Evolutionary conservation across 2,329 filamentous ascomycete genomes (phyloP).

Genomic region (Dothideomycetes sp.): DNA sequence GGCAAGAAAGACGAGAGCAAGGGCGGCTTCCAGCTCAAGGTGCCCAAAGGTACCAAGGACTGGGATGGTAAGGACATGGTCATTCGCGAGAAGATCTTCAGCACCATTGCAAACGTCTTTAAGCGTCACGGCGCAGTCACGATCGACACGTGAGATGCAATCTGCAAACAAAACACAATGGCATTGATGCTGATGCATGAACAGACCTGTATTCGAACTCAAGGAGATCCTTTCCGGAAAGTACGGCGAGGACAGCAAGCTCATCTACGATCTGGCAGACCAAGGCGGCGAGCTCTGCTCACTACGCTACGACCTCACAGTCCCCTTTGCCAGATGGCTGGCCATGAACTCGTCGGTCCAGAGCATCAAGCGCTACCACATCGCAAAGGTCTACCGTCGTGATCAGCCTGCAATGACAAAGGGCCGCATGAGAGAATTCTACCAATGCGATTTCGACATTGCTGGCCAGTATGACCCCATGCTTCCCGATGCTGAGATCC

Average conservation of each 20-base stretch:
- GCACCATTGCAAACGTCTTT: slow-evolving; percentile 65
- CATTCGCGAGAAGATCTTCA: slow-evolving; percentile 71
- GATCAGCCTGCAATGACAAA: slow-evolving; percentile 81
- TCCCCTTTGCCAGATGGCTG: slow-evolving; percentile 83
- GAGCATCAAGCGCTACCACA: slow-evolving; percentile 87
- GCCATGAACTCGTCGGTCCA: slow-evolving; percentile 79
- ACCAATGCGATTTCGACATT: slow-evolving; percentile 96
- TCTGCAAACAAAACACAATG: slow-evolving; percentile 1
- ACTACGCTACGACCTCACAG: slow-evolving; percentile 76
- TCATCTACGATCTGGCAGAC: slow-evolving; percentile 83
- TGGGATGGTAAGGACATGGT: slow-evolving; percentile 71
- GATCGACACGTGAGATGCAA: slow-evolving; percentile 64
- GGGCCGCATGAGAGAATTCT: slow-evolving; percentile 90
- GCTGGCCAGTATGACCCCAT: slow-evolving; percentile 80
- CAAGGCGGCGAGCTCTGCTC: slow-evolving; percentile 80
- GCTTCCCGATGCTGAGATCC: slow-evolving; percentile 83
- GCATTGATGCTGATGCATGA: slow-evolving; percentile 7
- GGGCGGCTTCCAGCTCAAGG: slow-evolving; percentile 57
- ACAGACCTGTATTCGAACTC: slow-evolving; percentile 65
- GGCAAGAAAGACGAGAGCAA: slow-evolving; percentile 30
- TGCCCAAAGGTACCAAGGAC: slow-evolving; percentile 83
- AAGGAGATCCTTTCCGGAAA: slow-evolving; percentile 80
- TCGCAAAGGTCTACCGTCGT: slow-evolving; percentile 80
- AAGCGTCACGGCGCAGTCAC: slow-evolving; percentile 72
- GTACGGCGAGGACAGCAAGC: slow-evolving; percentile 85